Percentiles rank a stretch among this genome's conserved stretches.
phyloP scores from a whole-genome alignment of 306 rosid species.

The Glycyrrhiza uralensis region DNA sequence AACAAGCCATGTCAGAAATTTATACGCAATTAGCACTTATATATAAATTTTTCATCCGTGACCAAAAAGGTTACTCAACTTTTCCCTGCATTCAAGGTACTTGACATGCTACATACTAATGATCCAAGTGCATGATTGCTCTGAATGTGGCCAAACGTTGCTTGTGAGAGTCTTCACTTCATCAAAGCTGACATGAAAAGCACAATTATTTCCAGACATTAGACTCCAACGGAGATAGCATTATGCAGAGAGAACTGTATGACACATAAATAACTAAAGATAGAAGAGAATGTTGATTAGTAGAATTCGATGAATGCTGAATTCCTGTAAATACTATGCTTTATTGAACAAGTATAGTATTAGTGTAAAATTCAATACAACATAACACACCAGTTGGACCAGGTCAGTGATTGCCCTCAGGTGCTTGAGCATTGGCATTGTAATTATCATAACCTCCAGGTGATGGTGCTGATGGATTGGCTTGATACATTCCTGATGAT shows the following conservation, averaged over 20 bases:
- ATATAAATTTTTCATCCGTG: background rate
- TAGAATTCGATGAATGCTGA: background rate
- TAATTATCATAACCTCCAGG: conserved; percentile 42
- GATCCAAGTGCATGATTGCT: background rate
- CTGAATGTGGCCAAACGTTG: background rate
- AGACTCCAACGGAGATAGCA: background rate
- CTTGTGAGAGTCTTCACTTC: conserved; percentile 1
- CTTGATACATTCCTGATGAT: conserved; percentile 40
- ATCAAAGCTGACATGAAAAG: background rate
- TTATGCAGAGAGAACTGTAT: conserved; percentile 12
- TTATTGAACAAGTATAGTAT: background rate
- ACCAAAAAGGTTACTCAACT: background rate
- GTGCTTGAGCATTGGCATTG: conserved; percentile 41
- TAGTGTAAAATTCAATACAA: background rate
- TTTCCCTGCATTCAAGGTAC: conserved; percentile 6
- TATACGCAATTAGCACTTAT: background rate
- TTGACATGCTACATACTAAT: conserved; percentile 14
- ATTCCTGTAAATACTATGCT: background rate
- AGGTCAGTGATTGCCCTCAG: conserved; percentile 38
- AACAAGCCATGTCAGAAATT: background rate
- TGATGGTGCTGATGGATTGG: conserved; percentile 34
- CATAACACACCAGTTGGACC: conserved; percentile 22
- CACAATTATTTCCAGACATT: background rate
- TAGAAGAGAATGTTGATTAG: conserved; percentile 1
- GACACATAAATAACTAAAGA: conserved; percentile 8